These are phyloP conservation scores for Cyclotella cryptica DNA, from an alignment of 108 stramenopile species.

Conservation along the genomic window DNA sequence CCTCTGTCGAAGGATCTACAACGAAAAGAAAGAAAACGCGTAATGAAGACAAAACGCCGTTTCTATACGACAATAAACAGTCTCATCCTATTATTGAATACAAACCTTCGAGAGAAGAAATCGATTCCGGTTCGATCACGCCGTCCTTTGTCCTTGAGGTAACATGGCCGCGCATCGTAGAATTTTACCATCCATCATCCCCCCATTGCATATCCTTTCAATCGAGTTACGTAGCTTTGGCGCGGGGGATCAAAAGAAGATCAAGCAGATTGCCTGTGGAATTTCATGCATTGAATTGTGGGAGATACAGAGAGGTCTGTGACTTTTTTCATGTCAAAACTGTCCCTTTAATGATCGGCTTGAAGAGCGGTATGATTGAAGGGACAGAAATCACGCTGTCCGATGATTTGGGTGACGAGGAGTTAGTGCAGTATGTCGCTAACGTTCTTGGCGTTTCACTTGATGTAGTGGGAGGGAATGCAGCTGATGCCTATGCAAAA, in stretches of 20 bases:
- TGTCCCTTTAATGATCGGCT: conserved; percentile 48
- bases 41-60: conserved; percentile 1
- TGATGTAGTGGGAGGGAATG: conserved; percentile 15
- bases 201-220: conserved; percentile 38
- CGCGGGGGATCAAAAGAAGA: conserved; percentile 38
- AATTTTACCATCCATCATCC: conserved; percentile 57
- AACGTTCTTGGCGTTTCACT: conserved; percentile 24
- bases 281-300: conserved; percentile 57
- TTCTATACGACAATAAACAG: conserved; percentile 38
- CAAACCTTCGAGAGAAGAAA: conserved; percentile 39
- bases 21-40: neutral
- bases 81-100: conserved; percentile 48
- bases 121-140: conserved; percentile 35
- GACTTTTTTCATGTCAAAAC: conserved; percentile 39
- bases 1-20: neutral
- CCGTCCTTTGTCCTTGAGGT: conserved; percentile 59
- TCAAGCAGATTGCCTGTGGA: conserved; percentile 53
- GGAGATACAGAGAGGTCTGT: conserved; percentile 47
- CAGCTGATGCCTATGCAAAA: conserved; percentile 7
- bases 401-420: conserved; percentile 9
- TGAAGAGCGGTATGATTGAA: conserved; percentile 50
- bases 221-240: conserved; percentile 36
- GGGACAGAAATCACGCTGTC: conserved; percentile 20
- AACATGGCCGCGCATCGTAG: conserved; percentile 56
- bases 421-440: conserved; percentile 20